Base-by-base conservation (phyloP, 225 moss, liverwort and hornwort species). In the Physcomitrium patens region DNA sequence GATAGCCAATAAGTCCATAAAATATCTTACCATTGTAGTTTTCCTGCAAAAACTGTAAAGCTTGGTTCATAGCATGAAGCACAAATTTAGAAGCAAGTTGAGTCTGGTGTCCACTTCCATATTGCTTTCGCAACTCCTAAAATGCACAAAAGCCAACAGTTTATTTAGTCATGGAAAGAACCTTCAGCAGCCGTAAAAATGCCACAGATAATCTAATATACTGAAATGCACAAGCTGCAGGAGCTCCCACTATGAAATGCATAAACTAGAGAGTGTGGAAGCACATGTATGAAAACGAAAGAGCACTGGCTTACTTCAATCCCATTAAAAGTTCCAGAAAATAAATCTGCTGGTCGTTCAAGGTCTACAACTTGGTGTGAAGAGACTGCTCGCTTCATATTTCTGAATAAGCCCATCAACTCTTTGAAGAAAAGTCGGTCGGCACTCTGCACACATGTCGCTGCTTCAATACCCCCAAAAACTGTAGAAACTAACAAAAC, bases 1-100 rank as follows among this genome's bases (percentile, higher is more conserved):
- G 9, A 57, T 57, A 12, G 10, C 16, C 56, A 57, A 57, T 24
- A 57, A 16, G 5, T 23, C 1, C 56, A 57, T 23, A 9, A 57
- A 57, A 57, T 10, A 10, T 57, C 56, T 57, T 15, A 57, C 56
- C 56, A 57, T 57, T 57, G 10, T 57, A 57, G 56, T 57, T 57
- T 23, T 9, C 11, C 16, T 57, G 56, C 23, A 57, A 23, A 23
- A 57, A 57, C 22, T 23, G 22, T 23, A 57, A 23, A 57, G 56
- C 56, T 23, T 54, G 69, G 43, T 48, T 54, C 27, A 69, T 52
- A 6, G 61, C 70, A 64, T 70, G 13, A 1, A 77, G 12, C 42
- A 77, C 62, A 23, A 77, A 63, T 43, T 77, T 77, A 22, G 69
- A 63, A 41, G 77, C 77, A 53, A 70, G 77, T 43, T 53, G 42